These are phyloP conservation scores for Blepharisma undulans DNA, from an alignment of 169 alveolate genomes.

Conservation along the genomic window DNA sequence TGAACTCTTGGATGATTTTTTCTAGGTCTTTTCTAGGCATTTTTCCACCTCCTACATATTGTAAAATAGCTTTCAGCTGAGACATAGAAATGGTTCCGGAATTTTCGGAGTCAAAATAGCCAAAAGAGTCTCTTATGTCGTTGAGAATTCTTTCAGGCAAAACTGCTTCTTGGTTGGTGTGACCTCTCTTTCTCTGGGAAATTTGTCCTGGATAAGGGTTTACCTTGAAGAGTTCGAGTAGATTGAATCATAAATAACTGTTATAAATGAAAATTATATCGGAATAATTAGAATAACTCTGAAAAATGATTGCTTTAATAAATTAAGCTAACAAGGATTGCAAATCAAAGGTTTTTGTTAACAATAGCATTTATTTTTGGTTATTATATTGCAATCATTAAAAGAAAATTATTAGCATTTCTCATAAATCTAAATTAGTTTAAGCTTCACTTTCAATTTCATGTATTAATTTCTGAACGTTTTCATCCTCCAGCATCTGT, in stretches of 20 bases:
- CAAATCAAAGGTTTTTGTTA: too few relatives aligned
- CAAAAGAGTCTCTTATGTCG: conserved; percentile 32
- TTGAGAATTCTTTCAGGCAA: conserved; percentile 19
- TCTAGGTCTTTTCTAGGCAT: conserved; percentile 17
- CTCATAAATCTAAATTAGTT: background rate
- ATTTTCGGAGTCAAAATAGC: background rate
- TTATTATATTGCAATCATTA: too few relatives aligned
- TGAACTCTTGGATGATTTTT: background rate
- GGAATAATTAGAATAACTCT: too few relatives aligned
- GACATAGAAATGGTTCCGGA: background rate
- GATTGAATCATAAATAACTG: background rate
- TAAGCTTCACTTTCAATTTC: conserved; percentile 31
- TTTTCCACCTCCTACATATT: conserved; percentile 23
- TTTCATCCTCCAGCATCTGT: conserved; percentile 30
- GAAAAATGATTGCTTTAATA: too few relatives aligned
- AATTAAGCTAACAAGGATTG: too few relatives aligned
- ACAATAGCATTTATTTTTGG: too few relatives aligned
- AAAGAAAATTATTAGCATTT: background rate
- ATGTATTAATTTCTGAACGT: conserved; percentile 19
- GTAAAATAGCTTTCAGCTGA: conserved; percentile 7
- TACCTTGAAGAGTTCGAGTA: background rate
- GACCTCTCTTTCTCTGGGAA: background rate
- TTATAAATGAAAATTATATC: background rate
- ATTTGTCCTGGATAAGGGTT: background rate
- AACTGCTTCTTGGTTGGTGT: background rate